Base-by-base conservation (phyloP, 495 filamentous ascomycete species). In the Xylaria telfairii region DNA sequence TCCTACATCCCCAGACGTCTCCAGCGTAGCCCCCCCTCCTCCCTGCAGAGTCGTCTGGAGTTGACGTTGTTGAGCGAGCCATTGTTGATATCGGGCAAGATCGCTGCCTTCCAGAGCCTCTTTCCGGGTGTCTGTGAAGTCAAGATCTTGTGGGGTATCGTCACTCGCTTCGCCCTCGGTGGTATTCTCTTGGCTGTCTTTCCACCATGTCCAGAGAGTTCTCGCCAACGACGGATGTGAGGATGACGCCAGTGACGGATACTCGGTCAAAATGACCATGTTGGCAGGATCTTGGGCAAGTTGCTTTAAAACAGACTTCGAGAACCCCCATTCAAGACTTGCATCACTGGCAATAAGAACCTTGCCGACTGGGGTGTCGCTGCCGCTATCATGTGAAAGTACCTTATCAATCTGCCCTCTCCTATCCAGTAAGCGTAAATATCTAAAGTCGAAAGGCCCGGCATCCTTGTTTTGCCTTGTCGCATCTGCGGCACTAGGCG, bases 291-390 rank as follows among this genome's bases (percentile, higher is more conserved):
- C 92, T 60, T 86, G 83, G 0, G 93, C 92, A 63, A 99, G 86
- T 28, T 82, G 82, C 53, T 86, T 86, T n/a, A 98, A 80, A 7
- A 94, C 88, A n/a, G 94, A 90, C 76, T 91, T 92, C 1, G 96
- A 96, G 75, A 98, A 97, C 0, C 96, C 96, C 96, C 96, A 99
- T 66, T 96, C 93, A 34, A 99, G 77, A 37, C 93, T 95, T 0
- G 90, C 85, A 78, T 98, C 94, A 60, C 93, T 97, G 8, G 96
- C 95, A 72, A 99, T 86, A 68, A 99, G 95, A 12, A 99, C 95
- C 74, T 90, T 92, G 42, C 86, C 85, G 44, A 79, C 70, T 1
- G 83, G 78, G 41, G 82, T 78, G 8, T 76, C 68, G 19, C 79
- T 81, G 8, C 82, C 83, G 0, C 65, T 42, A 24, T 78, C 79